A percentile compares a stretch with the other conserved stretches of the same genome.
phyloP scores from a whole-genome alignment of 2,329 filamentous ascomycete genomes.

The Endothia cerciana region DNA sequence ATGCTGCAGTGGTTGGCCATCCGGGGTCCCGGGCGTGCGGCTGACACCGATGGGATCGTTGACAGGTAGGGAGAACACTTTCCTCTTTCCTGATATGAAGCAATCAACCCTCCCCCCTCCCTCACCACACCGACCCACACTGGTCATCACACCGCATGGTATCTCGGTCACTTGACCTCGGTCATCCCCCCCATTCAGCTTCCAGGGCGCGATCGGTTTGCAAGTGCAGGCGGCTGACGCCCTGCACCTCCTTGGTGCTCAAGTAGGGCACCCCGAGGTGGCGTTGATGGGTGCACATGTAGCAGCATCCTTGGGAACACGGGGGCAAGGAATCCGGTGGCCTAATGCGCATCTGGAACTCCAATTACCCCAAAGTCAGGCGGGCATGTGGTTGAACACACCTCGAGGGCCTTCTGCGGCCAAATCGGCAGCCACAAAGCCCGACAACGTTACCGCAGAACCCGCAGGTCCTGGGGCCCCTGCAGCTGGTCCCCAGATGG shows the following conservation, averaged over 20 bases:
- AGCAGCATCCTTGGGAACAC: slow-evolving; percentile 10
- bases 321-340: slow-evolving; percentile 13
- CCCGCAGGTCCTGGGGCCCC: slow-evolving; percentile 24
- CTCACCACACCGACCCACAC: slow-evolving; percentile 21
- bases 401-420: slow-evolving; percentile 38
- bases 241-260: slow-evolving; percentile 15
- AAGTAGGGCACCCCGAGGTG: slow-evolving; percentile 14
- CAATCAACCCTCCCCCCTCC: neutral
- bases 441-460: slow-evolving; percentile 28
- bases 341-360: slow-evolving; percentile 27
- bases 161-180: slow-evolving; percentile 50
- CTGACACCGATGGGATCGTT: slow-evolving; percentile 74
- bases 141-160: slow-evolving; percentile 48
- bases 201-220: slow-evolving; percentile 35
- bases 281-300: neutral
- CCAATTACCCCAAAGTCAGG: slow-evolving; percentile 32
- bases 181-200: slow-evolving; percentile 43
- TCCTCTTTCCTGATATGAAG: slow-evolving; percentile 16
- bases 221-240: slow-evolving; percentile 40
- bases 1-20: slow-evolving; percentile 76
- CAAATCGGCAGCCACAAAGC: slow-evolving; percentile 39
- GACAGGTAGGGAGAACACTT: slow-evolving; percentile 75
- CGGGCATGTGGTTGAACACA: slow-evolving; percentile 38
- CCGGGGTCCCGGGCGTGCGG: slow-evolving; percentile 74
- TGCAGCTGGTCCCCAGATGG: slow-evolving; percentile 27